Base-by-base conservation (phyloP, 2,329 filamentous ascomycete species). In the Penicillium sp. region DNA sequence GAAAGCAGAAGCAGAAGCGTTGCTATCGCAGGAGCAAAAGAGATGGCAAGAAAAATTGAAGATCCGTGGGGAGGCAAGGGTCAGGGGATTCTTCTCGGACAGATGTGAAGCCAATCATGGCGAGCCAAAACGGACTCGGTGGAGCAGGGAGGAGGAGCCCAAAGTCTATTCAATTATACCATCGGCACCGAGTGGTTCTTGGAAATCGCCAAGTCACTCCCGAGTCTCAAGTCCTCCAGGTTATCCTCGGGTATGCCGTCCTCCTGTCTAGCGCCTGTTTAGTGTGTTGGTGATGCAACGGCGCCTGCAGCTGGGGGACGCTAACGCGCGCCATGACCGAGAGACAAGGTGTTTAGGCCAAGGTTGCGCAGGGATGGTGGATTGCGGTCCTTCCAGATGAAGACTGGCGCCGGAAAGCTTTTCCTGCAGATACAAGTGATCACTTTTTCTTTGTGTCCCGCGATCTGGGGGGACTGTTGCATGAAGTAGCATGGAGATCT, bases 31-130 rank as follows among this genome's bases (percentile, higher is more conserved):
- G 17, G 17, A 23, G 17, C 20, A 41, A 49, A 29, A 37, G 17
- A 27, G 23, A 44, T 27, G 32, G 24, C 40, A 39, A 40, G 21
- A 40, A 46, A 51, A 43, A 44, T 15, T 21, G 48, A 37, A 58
- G 29, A 47, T 46, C 49, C 21, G 32, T 39, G 37, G 36, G 39
- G 42, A 42, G 21, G 34, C 15, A 37, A 37, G 13, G 32, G 32
- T 29, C 39, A 29, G 39, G 39, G 24, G 39, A 21, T 23, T 40
- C 18, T n/a, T 26, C 18, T 13, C 21, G 36, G 23, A 13, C 13
- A n/a, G n/a, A n/a, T n/a, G 18, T 20, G 13, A 40, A 17, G n/a
- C 36, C 36, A 40, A 40, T 40, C 36, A 40, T 17, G 21, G 21
- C 18, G 36, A 40, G 23, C 21, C 13, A 26, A 26, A 26, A 24